Evolutionary conservation across 2,329 filamentous ascomycete species (phyloP).

Genomic region (Aureobasidium musti): DNA sequence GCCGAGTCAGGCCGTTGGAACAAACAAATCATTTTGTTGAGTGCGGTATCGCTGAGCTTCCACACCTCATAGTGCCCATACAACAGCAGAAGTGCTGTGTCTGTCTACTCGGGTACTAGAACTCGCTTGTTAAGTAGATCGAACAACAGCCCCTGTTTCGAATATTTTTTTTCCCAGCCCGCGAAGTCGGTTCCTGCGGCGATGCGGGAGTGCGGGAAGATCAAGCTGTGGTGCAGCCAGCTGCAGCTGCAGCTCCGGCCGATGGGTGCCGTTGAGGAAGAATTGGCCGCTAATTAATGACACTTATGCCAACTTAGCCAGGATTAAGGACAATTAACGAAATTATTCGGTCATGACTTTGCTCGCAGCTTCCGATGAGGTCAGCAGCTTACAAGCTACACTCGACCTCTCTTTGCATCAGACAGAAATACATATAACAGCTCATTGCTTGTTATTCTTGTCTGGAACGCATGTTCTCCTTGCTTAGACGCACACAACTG

Average conservation of each 20-base stretch:
- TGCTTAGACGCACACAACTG: constrained; percentile 23
- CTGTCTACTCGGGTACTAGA: not conserved
- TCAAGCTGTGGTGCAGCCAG: constrained; percentile 19
- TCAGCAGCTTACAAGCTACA: constrained; percentile 24
- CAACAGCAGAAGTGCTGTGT: not conserved
- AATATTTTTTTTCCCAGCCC: not conserved
- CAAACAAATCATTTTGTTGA: constrained; percentile 16
- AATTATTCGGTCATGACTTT: constrained; percentile 16
- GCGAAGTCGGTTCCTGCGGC: constrained; percentile 20
- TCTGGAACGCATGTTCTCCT: constrained; percentile 19
- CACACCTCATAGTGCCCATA: not conserved
- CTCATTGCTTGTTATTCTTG: not conserved
- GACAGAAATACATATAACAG: constrained; percentile 5
- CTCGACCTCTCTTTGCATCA: constrained; percentile 4
- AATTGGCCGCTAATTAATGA: not conserved
- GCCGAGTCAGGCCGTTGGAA: constrained; percentile 21
- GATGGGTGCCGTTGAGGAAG: not conserved
- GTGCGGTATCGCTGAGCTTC: constrained; percentile 21
- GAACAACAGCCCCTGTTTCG: not conserved
- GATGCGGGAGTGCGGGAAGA: constrained; percentile 22
- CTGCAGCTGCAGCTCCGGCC: not conserved
- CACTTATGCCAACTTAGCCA: not conserved
- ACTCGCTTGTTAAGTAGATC: not conserved
- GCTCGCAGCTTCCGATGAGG: constrained; percentile 11
- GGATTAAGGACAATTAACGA: constrained; percentile 8